A percentile compares a stretch with the other conserved stretches of the same genome.
phyloP scores from a whole-genome alignment of 805 yeast species.

The Allodekkera sacchari region DNA sequence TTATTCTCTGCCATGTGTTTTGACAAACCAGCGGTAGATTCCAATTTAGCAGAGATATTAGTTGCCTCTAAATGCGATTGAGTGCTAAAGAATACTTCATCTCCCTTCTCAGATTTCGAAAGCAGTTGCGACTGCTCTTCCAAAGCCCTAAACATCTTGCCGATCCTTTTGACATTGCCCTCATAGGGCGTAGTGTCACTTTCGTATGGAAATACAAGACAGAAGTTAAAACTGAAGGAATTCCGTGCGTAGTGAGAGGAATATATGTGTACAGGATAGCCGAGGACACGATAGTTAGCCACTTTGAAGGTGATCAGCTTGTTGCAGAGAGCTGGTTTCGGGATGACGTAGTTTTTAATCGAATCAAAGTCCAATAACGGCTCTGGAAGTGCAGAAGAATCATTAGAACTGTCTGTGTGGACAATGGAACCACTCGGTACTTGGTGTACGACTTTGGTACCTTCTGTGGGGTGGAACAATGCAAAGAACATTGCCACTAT shows the following conservation, averaged over 20 bases:
- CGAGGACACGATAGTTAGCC: constrained; percentile 63
- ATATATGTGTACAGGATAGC: constrained; percentile 81
- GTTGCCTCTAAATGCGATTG: constrained; percentile 6
- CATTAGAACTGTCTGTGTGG: constrained; percentile 25
- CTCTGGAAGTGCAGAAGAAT: constrained; percentile 29
- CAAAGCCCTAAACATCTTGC: constrained; percentile 78
- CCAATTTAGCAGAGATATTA: constrained; percentile 4
- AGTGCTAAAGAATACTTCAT: constrained; percentile 32
- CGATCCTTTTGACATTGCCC: constrained; percentile 73
- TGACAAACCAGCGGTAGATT: constrained; percentile 3
- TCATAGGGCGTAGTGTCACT: constrained; percentile 83
- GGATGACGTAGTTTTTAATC: constrained; percentile 84
- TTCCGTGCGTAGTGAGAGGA: constrained; percentile 77
- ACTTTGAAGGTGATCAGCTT: constrained; percentile 67
- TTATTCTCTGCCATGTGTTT: constrained; percentile 12
- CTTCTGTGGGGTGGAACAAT: constrained; percentile 92
- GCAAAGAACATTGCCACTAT: constrained; percentile 83
- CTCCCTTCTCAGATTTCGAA: constrained; percentile 44
- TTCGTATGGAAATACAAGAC: constrained; percentile 80
- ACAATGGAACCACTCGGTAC: constrained; percentile 73
- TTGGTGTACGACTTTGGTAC: constrained; percentile 85
- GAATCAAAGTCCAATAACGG: constrained; percentile 69
- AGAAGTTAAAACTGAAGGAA: constrained; percentile 86
- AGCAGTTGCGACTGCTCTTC: constrained; percentile 83
- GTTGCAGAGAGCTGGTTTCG: constrained; percentile 87